Evolutionary conservation across 139 green algal genomes (phyloP), one percentile per base, ranked within the genome.

Genomic region (Picochlorum sp.): DNA sequence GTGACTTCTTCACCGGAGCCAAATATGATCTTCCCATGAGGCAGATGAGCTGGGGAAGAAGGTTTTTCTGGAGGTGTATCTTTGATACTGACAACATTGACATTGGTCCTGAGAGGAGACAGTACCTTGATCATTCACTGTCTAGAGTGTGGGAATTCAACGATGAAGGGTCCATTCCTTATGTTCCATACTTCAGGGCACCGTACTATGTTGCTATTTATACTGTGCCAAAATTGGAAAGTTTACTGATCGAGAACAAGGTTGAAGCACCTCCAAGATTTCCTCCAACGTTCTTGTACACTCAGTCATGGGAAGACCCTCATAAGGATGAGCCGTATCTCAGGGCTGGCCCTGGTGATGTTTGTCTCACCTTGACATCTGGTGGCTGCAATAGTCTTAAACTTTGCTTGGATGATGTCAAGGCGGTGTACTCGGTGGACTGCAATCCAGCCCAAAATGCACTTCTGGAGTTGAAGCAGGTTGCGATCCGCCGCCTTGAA

Each of bases 241-340:
- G 62, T 10, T 62, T 80, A 45, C 55, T 79, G 66, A 57, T 75
- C 52, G 79, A 86, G 64, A 70, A 65, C 64, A 78, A 78, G 69
- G 69, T 86, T 57, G 86, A 95, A 77, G 81, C 85, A 2, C 90
- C 90, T 1, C 71, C 87, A 2, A 68, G 88, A 61, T 98, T 98
- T 73, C 92, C 92, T 13, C 87, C 91, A 21, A 97, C 92, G 23
- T 98, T 99, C 78, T 84, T 99, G 26, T 99, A 99, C 91, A 96
- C 85, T 11, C 84, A 95, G 71, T 93, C 81, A 34, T 99, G 94
- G 94, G 94, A 99, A 81, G 94, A 99, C 61, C 94, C 94, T 2
- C 18, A 24, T 3, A 56, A 56, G 1, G 69, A 78, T 52, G 61
- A 64, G 30, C 62, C 69, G 3, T 24, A 67, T 45, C 65, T 78